Base-by-base conservation (phyloP, 768 basidiomycete genomes). In the Paxillus rubicundulus region DNA sequence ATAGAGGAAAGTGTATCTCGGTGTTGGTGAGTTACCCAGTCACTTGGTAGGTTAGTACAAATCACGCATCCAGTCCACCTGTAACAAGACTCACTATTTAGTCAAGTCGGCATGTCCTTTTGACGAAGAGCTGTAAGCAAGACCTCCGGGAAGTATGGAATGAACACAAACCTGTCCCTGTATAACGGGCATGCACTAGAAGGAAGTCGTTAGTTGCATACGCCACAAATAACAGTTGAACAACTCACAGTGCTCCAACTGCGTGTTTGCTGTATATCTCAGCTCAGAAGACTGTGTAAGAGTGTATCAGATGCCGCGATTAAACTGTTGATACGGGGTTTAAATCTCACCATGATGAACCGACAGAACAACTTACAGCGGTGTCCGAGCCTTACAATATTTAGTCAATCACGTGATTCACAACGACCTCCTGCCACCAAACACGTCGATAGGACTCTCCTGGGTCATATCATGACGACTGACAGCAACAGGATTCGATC, bases 11-110 rank as follows among this genome's bases (percentile, higher is more conserved):
- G 74, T n/a, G 93, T 95, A 69, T 98, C 96, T 38, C 96, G 85
- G 73, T 98, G 95, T 65, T 98, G 96, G 71, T 98, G 92, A 7
- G 93, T 97, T 42, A 96, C 72, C 96, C 96, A 98, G 66, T 98
- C 96, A 72, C 96, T 98, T 28, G 8, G 64, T 2, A 5, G 47
- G 30, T 36, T 17, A 59, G 63, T 57, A 59, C 59, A 10, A 51
- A 44, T 45, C 44, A 38, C 38, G 30, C 32, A 42, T 56, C 28
- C 37, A 24, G 10, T 1, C 32, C 17, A 39, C 21, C n/a, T n/a
- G 47, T 37, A 9, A 13, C 16, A 20, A 21, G 36, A 75, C 92
- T 56, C 62, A 97, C 96, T 87, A 94, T 77, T 98, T 98, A 6
- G 92, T 91, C 67, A 95, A 74, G 70, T 99, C 96, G 33, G 95